phyloP scores from a whole-genome alignment of 129 eudicot species.

The Chrysanthemum seticuspe region DNA sequence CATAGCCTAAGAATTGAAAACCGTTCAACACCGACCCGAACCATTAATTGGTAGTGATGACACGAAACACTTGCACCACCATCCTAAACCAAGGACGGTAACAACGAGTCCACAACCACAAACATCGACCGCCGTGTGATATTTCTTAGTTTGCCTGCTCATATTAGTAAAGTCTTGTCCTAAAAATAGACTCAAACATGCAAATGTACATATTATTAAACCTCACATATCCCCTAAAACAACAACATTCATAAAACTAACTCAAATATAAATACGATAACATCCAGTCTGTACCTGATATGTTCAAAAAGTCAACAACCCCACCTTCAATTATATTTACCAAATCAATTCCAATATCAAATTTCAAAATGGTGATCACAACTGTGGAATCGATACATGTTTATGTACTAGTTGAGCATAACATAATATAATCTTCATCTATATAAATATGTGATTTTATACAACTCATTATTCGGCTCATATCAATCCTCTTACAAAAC shows the following conservation, averaged over 20 bases:
- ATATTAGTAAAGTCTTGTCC: no score
- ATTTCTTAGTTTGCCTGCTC: no score
- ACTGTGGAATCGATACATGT: conserved; percentile 29
- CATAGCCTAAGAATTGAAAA: no score
- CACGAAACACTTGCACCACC: no score
- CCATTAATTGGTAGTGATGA: no score
- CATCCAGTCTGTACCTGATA: neutral
- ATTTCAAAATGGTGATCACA: conserved; percentile 2
- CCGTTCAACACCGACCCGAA: no score
- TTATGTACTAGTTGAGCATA: conserved; percentile 23
- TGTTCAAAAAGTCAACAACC: conserved; percentile 20
- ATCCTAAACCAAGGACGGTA: no score
- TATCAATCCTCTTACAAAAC: neutral
- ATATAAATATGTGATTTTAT: conserved; percentile 22
- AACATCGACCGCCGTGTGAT: no score
- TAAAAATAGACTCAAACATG: no score
- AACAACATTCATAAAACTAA: neutral
- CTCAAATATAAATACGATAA: neutral
- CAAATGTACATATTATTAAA: no score
- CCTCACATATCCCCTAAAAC: no score
- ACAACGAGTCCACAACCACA: no score
- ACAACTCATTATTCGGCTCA: neutral
- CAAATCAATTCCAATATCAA: conserved; percentile 25
- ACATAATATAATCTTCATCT: neutral
- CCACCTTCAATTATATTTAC: neutral